phyloP scores from a whole-genome alignment of 2,329 filamentous ascomycete genomes.

The Teratosphaeria nubilosa region DNA sequence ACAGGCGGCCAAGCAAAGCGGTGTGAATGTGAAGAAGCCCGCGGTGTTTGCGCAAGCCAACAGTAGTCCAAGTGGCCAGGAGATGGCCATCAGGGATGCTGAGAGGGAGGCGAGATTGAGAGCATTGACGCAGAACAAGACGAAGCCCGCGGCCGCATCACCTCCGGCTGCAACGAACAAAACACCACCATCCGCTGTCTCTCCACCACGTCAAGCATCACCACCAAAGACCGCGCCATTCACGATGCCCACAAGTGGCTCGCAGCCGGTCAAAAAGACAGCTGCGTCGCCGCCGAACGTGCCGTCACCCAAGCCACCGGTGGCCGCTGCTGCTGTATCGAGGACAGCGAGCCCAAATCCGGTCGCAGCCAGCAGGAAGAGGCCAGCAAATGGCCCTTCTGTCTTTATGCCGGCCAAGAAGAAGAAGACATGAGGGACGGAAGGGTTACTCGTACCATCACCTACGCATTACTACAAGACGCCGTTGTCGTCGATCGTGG shows the following conservation, averaged over 20 bases:
- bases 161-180: background rate
- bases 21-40: background rate
- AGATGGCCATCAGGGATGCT: conserved; percentile 1
- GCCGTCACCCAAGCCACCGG: background rate
- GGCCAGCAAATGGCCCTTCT: conserved; percentile 9
- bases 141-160: background rate
- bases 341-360: conserved; percentile 8
- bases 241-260: conserved; percentile 1
- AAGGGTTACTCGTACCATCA: background rate
- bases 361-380: conserved; percentile 9
- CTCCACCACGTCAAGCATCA: background rate
- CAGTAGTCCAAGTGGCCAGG: background rate
- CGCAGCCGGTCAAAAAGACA: conserved; percentile 3
- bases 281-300: conserved; percentile 2
- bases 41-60: background rate
- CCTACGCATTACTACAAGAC: background rate
- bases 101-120: conserved; percentile 6
- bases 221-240: background rate
- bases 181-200: background rate
- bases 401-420: conserved; percentile 15
- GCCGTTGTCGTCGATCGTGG: background rate
- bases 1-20: background rate
- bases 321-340: background rate
- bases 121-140: conserved; percentile 5
- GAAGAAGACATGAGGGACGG: conserved; percentile 5